These are phyloP conservation scores for Scytalidium lignicola DNA, from an alignment of 2,329 filamentous ascomycete genomes.

Conservation along the genomic window DNA sequence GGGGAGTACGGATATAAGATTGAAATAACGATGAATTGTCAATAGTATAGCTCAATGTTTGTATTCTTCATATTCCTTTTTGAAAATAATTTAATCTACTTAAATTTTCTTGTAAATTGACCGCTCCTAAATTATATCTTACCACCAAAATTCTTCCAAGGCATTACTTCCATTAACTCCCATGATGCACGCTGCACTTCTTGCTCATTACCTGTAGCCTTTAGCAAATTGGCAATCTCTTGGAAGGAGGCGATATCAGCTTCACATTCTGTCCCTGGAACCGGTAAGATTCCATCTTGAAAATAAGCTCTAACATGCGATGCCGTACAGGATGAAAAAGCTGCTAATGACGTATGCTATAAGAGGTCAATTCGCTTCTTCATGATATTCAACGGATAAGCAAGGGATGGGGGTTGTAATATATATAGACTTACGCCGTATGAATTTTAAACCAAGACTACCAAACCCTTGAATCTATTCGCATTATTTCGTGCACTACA, in stretches of 20 bases:
- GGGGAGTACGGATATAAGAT: too few relatives aligned
- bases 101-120: too few relatives aligned
- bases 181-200: background rate
- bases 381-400: background rate
- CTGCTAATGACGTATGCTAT: conserved; percentile 4
- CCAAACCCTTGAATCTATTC: conserved; percentile 37
- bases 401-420: background rate
- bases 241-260: conserved; percentile 3
- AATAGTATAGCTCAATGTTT: too few relatives aligned
- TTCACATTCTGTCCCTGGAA: background rate
- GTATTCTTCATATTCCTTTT: too few relatives aligned
- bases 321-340: conserved; percentile 2
- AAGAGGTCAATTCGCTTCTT: background rate
- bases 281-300: conserved; percentile 1
- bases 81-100: too few relatives aligned
- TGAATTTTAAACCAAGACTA: conserved; percentile 43
- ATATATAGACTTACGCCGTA: conserved; percentile 38
- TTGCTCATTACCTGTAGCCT: background rate
- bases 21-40: too few relatives aligned
- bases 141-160: background rate
- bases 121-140: background rate
- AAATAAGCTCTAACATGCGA: conserved; percentile 2
- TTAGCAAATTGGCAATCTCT: background rate
- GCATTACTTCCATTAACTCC: background rate
- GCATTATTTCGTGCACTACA: conserved; percentile 27